Evolutionary conservation across 164 flowering plant species (phyloP).

Genomic region (Liriodendron chinense): DNA sequence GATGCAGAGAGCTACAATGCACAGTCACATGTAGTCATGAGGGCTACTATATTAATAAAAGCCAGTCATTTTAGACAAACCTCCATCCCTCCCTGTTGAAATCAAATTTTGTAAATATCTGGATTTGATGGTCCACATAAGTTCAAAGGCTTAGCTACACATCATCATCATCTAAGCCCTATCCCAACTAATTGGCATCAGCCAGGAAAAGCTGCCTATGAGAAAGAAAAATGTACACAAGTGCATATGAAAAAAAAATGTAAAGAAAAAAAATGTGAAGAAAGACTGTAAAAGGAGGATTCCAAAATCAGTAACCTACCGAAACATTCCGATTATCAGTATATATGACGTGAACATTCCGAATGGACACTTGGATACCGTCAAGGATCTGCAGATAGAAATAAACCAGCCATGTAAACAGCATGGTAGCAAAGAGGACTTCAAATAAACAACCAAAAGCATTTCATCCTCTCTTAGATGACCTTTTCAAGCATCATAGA

Average conservation of each 20-base stretch:
- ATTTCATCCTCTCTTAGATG: not conserved
- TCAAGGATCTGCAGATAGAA: constrained; percentile 64
- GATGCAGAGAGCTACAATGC: too few species aligned
- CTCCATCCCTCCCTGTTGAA: too few species aligned
- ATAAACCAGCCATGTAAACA: not conserved
- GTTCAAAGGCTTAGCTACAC: too few species aligned
- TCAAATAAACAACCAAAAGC: not conserved
- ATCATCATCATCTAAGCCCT: too few species aligned
- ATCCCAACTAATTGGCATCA: too few species aligned
- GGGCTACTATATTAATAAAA: too few species aligned
- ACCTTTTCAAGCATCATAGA: not conserved
- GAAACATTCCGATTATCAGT: constrained; percentile 33
- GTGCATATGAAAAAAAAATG: not conserved
- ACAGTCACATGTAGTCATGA: too few species aligned
- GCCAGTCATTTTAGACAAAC: too few species aligned
- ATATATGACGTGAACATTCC: constrained; percentile 62
- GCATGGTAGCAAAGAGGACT: not conserved
- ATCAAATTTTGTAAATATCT: too few species aligned
- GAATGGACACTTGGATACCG: constrained; percentile 75
- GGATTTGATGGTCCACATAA: too few species aligned
- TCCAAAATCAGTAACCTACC: constrained; percentile 23
- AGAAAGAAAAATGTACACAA: not conserved
- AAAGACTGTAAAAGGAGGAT: too few species aligned
- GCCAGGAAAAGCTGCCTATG: too few species aligned
- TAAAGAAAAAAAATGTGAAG: not conserved